Base-by-base conservation (phyloP, 192 early-diverging fungal species). In the Backusella psychrophila region DNA sequence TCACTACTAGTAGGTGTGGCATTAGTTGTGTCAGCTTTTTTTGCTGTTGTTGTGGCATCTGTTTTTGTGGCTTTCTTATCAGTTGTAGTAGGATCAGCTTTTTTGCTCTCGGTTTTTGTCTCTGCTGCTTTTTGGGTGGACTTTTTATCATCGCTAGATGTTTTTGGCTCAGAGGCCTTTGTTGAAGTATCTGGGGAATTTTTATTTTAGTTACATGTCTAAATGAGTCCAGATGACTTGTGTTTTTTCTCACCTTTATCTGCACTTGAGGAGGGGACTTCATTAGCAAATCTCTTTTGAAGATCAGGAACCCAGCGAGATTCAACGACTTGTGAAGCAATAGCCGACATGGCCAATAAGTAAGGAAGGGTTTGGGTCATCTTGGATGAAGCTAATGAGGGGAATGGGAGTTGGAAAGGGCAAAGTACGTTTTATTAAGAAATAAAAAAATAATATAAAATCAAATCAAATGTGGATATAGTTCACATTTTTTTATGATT, bases 401-500 rank as follows among this genome's bases (percentile, higher is more conserved):
- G 56, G 56, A 63, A 26, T 63, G 56, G 56, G 53, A 2, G 12
- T 12, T 29, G 56, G 26, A 29, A 29, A 29, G 23, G 56, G 7
- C 12, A 63, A 23, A 29, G 21, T 29, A 63, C 23, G 29, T 63
- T 63, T 29, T 63, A 63, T 63, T 23, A 63, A 63, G 46, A 63
- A 63, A 63, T 63, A 63, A 63, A 29, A 29, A 63, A 29, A 63
- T 63, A 63, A 63, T 63, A 63, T 49, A n/a, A 49, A 49, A n/a
- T n/a, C 46, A 63, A 63, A 63, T 63, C 56, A 63, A 63, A 63
- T 63, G 56, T 12, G 56, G 56, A 63, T 29, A 63, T 63, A n/a
- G 56, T 63, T 63, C 56, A 63, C 56, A 63, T 63, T 63, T 63
- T 63, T 63, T 63, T 63, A 29, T 63, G 56, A 63, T 63, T 63